phyloP scores from a whole-genome alignment of 2,329 filamentous ascomycete species.

The Knufia petricola region DNA sequence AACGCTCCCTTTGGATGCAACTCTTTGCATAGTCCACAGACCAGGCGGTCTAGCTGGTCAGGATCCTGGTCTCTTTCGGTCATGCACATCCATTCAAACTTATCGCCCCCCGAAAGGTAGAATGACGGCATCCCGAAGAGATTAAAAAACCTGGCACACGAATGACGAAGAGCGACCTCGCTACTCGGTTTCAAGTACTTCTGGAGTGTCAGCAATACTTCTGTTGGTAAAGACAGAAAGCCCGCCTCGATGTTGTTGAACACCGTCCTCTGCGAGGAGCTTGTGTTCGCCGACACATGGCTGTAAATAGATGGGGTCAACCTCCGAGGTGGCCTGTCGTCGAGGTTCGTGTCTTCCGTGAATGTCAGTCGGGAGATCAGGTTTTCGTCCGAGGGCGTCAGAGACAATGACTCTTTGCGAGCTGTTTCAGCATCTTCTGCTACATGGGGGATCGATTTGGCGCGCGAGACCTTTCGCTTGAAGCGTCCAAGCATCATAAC shows the following conservation, averaged over 20 bases:
- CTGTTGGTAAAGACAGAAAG: conserved; percentile 21
- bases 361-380: conserved; percentile 20
- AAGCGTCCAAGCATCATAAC: conserved; percentile 11
- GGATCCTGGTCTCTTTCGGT: conserved; percentile 23
- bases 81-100: conserved; percentile 23
- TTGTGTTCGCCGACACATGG: conserved; percentile 9
- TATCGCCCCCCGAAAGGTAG: conserved; percentile 18
- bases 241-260: conserved; percentile 22
- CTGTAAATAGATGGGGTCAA: conserved; percentile 15
- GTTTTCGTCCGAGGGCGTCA: conserved; percentile 22
- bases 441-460: conserved; percentile 16
- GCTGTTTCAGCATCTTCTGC: conserved; percentile 11
- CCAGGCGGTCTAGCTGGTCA: conserved; percentile 15
- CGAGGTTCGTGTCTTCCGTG: conserved; percentile 18
- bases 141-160: conserved; percentile 21
- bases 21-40: conserved; percentile 20
- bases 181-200: conserved; percentile 17
- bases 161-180: conserved; percentile 21
- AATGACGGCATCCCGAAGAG: conserved; percentile 20
- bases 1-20: conserved; percentile 18
- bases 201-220: conserved; percentile 19
- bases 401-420: conserved; percentile 13
- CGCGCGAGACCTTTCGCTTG: conserved; percentile 17
- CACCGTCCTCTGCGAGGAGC: conserved; percentile 19
- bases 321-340: conserved; percentile 16